These are phyloP conservation scores for Adansonia madagascariensis DNA, from an alignment of 441 rosid species.

Conservation along the genomic window DNA sequence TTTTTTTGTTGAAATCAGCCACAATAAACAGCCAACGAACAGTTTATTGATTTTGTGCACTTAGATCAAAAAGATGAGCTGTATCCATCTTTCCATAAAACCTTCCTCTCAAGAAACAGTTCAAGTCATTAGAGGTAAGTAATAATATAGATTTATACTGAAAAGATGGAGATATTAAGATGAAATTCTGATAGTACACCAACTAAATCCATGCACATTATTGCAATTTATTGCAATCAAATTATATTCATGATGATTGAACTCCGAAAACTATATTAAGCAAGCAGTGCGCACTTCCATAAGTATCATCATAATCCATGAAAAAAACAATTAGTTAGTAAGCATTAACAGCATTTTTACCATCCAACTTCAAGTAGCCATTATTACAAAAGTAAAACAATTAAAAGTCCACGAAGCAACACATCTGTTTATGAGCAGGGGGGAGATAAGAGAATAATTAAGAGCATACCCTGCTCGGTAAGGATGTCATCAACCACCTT, in stretches of 20 bases:
- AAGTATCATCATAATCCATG: not conserved
- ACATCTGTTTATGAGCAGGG: not conserved
- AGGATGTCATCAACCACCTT: slow-evolving; percentile 78
- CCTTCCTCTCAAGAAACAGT: not conserved
- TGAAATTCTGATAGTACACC: not conserved
- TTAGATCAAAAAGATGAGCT: not conserved
- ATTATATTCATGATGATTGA: not conserved
- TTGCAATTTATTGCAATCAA: not conserved
- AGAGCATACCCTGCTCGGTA: slow-evolving; percentile 71
- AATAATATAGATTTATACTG: not conserved
- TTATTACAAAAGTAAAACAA: not conserved
- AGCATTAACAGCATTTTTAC: not conserved
- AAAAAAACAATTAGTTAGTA: not conserved
- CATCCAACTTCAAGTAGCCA: not conserved
- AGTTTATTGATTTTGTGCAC: not conserved
- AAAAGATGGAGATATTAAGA: not conserved
- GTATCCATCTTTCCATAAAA: not conserved
- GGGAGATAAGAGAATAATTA: not conserved
- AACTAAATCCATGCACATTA: not conserved
- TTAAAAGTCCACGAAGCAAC: not conserved
- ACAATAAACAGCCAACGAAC: not conserved
- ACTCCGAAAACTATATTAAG: not conserved
- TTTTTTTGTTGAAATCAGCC: not conserved
- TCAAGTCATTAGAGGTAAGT: not conserved
- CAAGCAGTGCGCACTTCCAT: not conserved